Evolutionary conservation across 371 early-diverging fungal species (phyloP), one percentile per base, ranked within the genome.

Genomic region (Syncephalastrum monosporum): DNA sequence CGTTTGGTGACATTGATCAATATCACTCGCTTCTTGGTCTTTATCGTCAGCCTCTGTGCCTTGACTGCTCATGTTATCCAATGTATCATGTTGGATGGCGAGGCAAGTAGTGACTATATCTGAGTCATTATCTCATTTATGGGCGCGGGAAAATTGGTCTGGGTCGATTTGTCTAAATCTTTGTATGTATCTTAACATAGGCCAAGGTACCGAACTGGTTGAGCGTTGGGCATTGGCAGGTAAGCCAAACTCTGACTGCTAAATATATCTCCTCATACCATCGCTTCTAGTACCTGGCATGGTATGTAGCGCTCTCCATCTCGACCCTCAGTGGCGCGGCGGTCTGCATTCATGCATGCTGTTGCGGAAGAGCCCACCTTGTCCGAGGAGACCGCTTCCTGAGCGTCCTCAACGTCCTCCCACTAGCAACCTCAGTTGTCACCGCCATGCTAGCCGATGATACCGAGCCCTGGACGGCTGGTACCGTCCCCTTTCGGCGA

Each of bases 381-480:
- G 41, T 67, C 19, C 54, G 52, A 27, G 65, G 63, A 1, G 72
- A 71, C 49, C 57, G 57, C 38, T 62, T 51, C 13, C 57, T 71
- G 12, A 59, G 72, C 21, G 21, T 60, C 4, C 52, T 60, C 15
- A 71, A 65, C 29, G 45, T 53, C 21, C 17, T 60, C 2, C 46
- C 56, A 4, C 27, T 63, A 3, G 5, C 50, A 4, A 29, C 23
- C 10, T 47, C 57, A 5, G 48, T 71, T 10, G 3, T 63, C 25
- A 42, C 53, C 10, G 61, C 56, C 25, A 51, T 68, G n/a, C 59
- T 68, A 6, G 12, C 60, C 12, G 29, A 41, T 19, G 55, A 25
- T 4, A 64, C 63, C 46, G 70, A 74, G 45, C 74, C 74, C 0
- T 74, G 71, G 66, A 68, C 74, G 41, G 55, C 67, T 27, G 64